A percentile compares a stretch with the other conserved stretches of the same genome.
phyloP scores from a whole-genome alignment of 495 filamentous ascomycete genomes.

The Aspergillus nidulans region DNA sequence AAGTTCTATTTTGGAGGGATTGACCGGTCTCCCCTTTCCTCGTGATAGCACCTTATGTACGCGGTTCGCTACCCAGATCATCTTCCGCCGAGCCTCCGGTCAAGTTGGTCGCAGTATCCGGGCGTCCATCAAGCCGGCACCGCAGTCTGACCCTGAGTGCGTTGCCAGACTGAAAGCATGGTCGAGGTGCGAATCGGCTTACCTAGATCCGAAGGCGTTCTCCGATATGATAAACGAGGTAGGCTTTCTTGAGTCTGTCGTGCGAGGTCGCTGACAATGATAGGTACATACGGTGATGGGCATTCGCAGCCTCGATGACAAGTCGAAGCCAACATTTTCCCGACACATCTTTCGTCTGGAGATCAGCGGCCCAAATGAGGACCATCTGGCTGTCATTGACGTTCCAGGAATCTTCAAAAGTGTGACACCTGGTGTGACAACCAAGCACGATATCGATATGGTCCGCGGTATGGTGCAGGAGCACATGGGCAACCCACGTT shows the following conservation, averaged over 20 bases:
- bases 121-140: not conserved
- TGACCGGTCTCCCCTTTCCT: slow-evolving; percentile 42
- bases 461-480: slow-evolving; percentile 50
- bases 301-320: slow-evolving; percentile 17
- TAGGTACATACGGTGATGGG: slow-evolving; percentile 31
- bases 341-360: slow-evolving; percentile 56
- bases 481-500: slow-evolving; percentile 51
- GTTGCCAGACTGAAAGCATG: slow-evolving; percentile 20
- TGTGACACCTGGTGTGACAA: slow-evolving; percentile 44
- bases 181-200: slow-evolving; percentile 3
- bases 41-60: slow-evolving; percentile 41
- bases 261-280: not conserved
- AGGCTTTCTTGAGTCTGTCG: not conserved
- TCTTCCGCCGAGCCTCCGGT: slow-evolving; percentile 34
- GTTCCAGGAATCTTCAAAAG: slow-evolving; percentile 61
- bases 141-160: slow-evolving; percentile 17
- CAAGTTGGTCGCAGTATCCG: not conserved
- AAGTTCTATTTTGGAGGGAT: slow-evolving; percentile 41
- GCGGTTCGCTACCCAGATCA: slow-evolving; percentile 45
- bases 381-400: slow-evolving; percentile 59
- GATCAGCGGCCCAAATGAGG: slow-evolving; percentile 51
- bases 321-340: slow-evolving; percentile 41
- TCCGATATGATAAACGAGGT: slow-evolving; percentile 26
- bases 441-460: slow-evolving; percentile 44
- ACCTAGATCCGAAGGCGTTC: slow-evolving; percentile 14